Evolutionary conservation across 2,329 filamentous ascomycete species (phyloP).

Genomic region (Aspergillus ruber): DNA sequence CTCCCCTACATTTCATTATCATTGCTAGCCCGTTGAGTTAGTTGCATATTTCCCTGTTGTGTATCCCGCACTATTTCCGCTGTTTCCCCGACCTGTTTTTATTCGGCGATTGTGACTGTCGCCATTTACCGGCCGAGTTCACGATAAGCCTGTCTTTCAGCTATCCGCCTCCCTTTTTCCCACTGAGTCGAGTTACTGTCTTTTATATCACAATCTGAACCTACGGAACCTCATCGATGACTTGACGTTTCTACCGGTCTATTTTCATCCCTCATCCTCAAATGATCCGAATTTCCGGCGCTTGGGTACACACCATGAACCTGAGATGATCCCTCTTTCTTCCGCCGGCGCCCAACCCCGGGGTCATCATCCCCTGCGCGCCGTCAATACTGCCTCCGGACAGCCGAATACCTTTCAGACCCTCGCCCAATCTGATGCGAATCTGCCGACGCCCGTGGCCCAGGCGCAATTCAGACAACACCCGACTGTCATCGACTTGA

Average conservation of each 20-base stretch:
- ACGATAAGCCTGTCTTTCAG: not conserved
- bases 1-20: not conserved
- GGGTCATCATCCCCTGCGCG: slow-evolving; percentile 29
- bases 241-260: not conserved
- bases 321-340: slow-evolving; percentile 37
- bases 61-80: not conserved
- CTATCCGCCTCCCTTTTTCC: not conserved
- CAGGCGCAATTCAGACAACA: slow-evolving; percentile 18
- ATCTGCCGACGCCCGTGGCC: slow-evolving; percentile 17
- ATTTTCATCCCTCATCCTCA: slow-evolving; percentile 1
- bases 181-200: too few relatives aligned
- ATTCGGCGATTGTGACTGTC: not conserved
- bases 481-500: slow-evolving; percentile 32
- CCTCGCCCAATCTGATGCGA: slow-evolving; percentile 16
- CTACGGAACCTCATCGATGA: not conserved
- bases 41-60: not conserved
- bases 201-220: too few relatives aligned
- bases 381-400: slow-evolving; percentile 24
- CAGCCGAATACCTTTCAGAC: slow-evolving; percentile 20
- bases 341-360: slow-evolving; percentile 35
- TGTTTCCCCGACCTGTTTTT: not conserved
- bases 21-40: too few relatives aligned
- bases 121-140: not conserved
- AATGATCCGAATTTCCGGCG: slow-evolving; percentile 18
- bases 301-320: slow-evolving; percentile 31